Percentiles rank a stretch among this genome's conserved stretches.
These are phyloP conservation scores for Diaporthe sp. DNA, from an alignment of 2,329 filamentous ascomycete species.

Conservation along the genomic window DNA sequence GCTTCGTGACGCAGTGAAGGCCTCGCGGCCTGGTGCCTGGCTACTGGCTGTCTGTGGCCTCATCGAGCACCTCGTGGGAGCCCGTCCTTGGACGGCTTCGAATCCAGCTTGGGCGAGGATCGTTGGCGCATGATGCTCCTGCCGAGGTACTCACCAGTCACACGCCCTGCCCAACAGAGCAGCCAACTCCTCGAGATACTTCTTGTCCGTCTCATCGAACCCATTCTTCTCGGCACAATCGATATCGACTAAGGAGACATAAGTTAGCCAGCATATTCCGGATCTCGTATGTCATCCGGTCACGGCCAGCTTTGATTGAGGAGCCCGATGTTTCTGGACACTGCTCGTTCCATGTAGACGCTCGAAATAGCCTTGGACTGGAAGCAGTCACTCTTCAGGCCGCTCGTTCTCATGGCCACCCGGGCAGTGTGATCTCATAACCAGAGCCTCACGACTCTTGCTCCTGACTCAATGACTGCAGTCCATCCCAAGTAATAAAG, in stretches of 20 bases:
- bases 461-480: not conserved
- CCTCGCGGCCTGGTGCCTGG: not conserved
- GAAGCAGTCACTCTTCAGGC: too few species aligned
- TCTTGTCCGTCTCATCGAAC: conserved; percentile 77
- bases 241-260: conserved; percentile 68
- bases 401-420: not conserved
- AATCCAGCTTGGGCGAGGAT: not conserved
- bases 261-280: not conserved
- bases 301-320: not conserved
- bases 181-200: conserved; percentile 75
- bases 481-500: too few species aligned
- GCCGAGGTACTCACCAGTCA: conserved; percentile 67
- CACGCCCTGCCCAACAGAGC: conserved; percentile 69
- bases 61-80: not conserved
- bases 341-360: too few species aligned
- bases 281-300: not conserved
- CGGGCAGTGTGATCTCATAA: not conserved
- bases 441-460: not conserved
- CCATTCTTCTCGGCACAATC: conserved; percentile 78
- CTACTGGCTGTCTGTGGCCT: not conserved
- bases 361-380: not conserved
- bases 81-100: not conserved
- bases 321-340: not conserved
- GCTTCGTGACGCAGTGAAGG: conserved; percentile 40
- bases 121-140: not conserved